phyloP scores from a whole-genome alignment of 805 yeast genomes.

The Lachancea quebecensis region DNA sequence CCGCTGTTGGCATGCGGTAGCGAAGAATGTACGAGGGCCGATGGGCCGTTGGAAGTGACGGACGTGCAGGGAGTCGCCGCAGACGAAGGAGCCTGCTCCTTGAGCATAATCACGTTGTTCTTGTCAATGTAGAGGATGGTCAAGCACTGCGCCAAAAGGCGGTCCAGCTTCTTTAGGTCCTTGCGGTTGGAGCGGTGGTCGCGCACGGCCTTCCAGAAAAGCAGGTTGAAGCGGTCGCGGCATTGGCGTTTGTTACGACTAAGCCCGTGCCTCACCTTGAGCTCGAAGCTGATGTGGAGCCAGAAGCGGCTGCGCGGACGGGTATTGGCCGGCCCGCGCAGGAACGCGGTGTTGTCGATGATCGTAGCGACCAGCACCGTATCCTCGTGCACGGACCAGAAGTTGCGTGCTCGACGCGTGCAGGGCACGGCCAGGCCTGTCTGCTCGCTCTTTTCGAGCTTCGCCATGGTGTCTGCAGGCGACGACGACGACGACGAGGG shows the following conservation, averaged over 20 bases:
- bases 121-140: conserved; percentile 4
- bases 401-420: conserved; percentile 5
- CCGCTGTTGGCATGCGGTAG: neutral
- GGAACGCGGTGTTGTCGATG: conserved; percentile 3
- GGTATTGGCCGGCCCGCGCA: conserved; percentile 1
- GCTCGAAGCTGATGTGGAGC: conserved; percentile 6
- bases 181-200: conserved; percentile 1
- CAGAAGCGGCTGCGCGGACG: conserved; percentile 7
- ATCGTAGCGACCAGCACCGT: conserved; percentile 1
- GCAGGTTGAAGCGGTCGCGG: conserved; percentile 8
- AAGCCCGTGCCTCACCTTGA: conserved; percentile 2
- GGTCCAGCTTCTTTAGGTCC: conserved; percentile 3
- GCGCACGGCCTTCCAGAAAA: conserved; percentile 7
- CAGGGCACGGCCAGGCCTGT: neutral
- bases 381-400: conserved; percentile 8
- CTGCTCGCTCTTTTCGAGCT: too few species aligned
- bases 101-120: conserved; percentile 7
- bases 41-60: too few species aligned
- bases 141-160: conserved; percentile 4
- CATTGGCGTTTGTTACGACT: conserved; percentile 7
- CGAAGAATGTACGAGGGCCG: too few species aligned
- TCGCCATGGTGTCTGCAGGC: neutral
- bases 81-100: neutral
- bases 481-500: neutral
- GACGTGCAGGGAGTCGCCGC: too few species aligned